phyloP scores from a whole-genome alignment of 805 yeast species.

The Sugiyamaella floridensis region DNA sequence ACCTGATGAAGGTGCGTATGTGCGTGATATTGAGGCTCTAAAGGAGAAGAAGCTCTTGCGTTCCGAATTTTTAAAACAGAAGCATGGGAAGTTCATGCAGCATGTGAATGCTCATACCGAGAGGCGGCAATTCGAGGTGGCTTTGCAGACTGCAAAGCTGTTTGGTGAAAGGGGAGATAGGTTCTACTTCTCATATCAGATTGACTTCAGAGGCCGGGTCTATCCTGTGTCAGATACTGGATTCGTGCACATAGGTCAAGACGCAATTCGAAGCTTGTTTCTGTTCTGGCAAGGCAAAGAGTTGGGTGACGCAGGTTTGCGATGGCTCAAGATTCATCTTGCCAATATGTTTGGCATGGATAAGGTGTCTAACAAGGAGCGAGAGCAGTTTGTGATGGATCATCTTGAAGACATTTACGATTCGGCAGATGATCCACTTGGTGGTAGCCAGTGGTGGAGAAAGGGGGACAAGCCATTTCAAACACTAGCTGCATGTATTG shows the following conservation, averaged over 20 bases:
- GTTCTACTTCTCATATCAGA: slow-evolving; percentile 53
- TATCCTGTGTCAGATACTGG: slow-evolving; percentile 52
- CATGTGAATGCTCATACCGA: slow-evolving; percentile 1
- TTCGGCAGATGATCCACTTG: slow-evolving; percentile 44
- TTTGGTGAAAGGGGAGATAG: slow-evolving; percentile 49
- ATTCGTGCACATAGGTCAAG: slow-evolving; percentile 53
- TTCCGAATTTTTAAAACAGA: neutral
- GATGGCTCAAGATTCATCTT: slow-evolving; percentile 55
- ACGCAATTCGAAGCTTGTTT: slow-evolving; percentile 49
- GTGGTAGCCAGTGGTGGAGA: slow-evolving; percentile 41
- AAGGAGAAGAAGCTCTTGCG: neutral
- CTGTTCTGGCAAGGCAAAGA: slow-evolving; percentile 53
- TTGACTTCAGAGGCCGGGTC: slow-evolving; percentile 59
- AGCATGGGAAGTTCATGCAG: neutral
- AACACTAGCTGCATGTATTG: slow-evolving; percentile 48
- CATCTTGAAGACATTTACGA: slow-evolving; percentile 40
- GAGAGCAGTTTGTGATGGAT: slow-evolving; percentile 42
- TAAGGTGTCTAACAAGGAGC: slow-evolving; percentile 44
- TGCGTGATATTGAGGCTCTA: slow-evolving; percentile 20
- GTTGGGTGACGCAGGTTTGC: slow-evolving; percentile 45
- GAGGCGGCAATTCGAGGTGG: slow-evolving; percentile 4
- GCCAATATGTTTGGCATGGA: slow-evolving; percentile 54
- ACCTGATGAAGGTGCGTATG: slow-evolving; percentile 33
- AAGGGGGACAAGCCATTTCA: slow-evolving; percentile 58
- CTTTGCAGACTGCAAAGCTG: slow-evolving; percentile 83